Evolutionary conservation across 2,329 filamentous ascomycete species (phyloP).

Genomic region (Hirsutella thompsonii): DNA sequence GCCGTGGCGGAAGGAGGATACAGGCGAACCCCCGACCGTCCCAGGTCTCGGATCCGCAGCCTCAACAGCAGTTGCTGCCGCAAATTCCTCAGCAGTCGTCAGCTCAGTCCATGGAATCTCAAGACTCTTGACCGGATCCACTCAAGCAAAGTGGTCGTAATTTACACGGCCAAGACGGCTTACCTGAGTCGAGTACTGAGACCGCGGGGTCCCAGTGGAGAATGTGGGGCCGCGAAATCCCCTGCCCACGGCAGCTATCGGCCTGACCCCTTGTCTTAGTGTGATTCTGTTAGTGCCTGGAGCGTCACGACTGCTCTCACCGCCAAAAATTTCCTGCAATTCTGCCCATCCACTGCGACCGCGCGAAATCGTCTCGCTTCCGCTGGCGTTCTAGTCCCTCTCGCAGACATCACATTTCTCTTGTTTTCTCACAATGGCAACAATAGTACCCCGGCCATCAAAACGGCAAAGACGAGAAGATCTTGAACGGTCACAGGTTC

Average conservation of each 20-base stretch:
- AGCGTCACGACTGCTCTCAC: slow-evolving; percentile 6
- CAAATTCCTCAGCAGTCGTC: background rate
- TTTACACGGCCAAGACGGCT: no score
- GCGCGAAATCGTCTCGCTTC: no score
- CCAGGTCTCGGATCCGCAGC: background rate
- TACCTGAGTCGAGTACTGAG: no score
- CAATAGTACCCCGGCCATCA: slow-evolving; percentile 67
- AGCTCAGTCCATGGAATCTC: background rate
- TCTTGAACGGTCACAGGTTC: slow-evolving; percentile 56
- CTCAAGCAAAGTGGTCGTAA: no score
- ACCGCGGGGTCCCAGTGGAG: no score
- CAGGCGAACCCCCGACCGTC: background rate
- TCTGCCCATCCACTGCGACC: slow-evolving; percentile 9
- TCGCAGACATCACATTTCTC: background rate
- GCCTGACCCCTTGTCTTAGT: no score
- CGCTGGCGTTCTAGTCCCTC: no score
- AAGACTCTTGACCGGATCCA: no score
- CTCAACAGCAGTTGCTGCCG: background rate
- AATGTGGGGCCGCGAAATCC: no score
- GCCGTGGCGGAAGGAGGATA: no score
- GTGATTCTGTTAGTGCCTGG: background rate
- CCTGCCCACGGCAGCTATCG: background rate
- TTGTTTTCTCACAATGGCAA: slow-evolving; percentile 48
- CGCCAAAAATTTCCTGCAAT: slow-evolving; percentile 14
- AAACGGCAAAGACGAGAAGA: slow-evolving; percentile 75